Base-by-base conservation (phyloP, 225 moss, liverwort and hornwort species). In the Sphagnum contortum region DNA sequence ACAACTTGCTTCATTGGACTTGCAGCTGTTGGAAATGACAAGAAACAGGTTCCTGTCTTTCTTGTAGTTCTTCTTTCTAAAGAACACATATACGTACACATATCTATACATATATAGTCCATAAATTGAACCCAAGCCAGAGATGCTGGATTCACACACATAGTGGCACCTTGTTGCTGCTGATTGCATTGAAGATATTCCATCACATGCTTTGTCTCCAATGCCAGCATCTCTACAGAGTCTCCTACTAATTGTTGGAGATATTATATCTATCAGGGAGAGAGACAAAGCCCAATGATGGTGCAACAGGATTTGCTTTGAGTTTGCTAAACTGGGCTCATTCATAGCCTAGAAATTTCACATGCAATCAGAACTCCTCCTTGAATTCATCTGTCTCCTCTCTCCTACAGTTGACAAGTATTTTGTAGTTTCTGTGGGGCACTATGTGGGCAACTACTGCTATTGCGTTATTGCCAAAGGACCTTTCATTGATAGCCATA, bases 1-100 rank as follows among this genome's bases (percentile, higher is more conserved):
- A 74, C 78, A 55, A 91, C 98, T 62, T 87, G 98, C 60, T 98
- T 98, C 63, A 93, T 98, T 58, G 98, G 91, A 61, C 83, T 98
- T 70, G 98, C 77, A 66, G 71, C 81, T 72, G 89, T 98, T 68
- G 98, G 91, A 59, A 98, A 93, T 66, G 85, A 87, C 62, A 86
- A 88, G 64, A 93, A 93, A 75, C 90, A 94, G 91, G 94, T 65
- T 45, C 44, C 2, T 45, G 3, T 68, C 1, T 63, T 45, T 5
- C 46, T 46, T 48, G 9, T 10, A 10, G 1, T 45, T 45, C 62
- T 63, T 11, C 45, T 45, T 63, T 3, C 3, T 63, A 14, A 12
- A 29, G 29, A 29, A 29, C 29, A 29, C 29, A 29, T 29, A 29
- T 29, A 29, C 29, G 1, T 29, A 29, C 29, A 29, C 29, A 29